Conservation (phyloP, 257 asterid genomes). For the Petunia axillaris region DNA sequence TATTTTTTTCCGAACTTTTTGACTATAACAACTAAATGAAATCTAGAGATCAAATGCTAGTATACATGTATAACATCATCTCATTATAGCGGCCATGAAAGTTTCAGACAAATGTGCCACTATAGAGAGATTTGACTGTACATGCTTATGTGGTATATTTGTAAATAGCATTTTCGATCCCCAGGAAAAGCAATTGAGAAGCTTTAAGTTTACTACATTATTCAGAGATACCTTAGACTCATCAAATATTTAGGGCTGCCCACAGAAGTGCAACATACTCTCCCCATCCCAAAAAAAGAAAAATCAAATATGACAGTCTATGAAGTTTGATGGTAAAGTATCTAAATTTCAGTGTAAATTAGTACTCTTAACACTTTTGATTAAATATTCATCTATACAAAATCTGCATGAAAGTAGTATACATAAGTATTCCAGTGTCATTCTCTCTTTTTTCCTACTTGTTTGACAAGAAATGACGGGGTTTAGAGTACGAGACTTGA, state of each 20-base stretch:
- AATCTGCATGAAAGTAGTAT: not conserved
- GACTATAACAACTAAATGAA: too few species aligned
- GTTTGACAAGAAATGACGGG: not conserved
- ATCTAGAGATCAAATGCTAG: too few species aligned
- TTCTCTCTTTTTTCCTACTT: not conserved
- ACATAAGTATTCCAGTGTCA: not conserved
- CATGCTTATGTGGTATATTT: not conserved
- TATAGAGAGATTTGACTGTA: not conserved
- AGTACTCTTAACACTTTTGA: not conserved
- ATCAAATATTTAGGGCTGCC: not conserved
- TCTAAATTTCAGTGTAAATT: not conserved
- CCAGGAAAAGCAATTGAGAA: not conserved
- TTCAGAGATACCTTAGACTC: conserved; percentile 15
- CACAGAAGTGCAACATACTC: conserved; percentile 1
- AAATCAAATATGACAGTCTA: not conserved
- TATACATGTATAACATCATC: too few species aligned
- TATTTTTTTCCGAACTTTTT: too few species aligned
- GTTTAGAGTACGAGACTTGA: not conserved
- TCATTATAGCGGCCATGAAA: too few species aligned
- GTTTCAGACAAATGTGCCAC: too few species aligned
- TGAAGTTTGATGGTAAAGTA: not conserved
- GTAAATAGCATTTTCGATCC: not conserved
- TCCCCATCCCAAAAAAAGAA: not conserved
- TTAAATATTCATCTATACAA: not conserved
- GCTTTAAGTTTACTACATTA: not conserved